Conservation (phyloP, 768 basidiomycete genomes). For the Boletus rufocinnamomeus region DNA sequence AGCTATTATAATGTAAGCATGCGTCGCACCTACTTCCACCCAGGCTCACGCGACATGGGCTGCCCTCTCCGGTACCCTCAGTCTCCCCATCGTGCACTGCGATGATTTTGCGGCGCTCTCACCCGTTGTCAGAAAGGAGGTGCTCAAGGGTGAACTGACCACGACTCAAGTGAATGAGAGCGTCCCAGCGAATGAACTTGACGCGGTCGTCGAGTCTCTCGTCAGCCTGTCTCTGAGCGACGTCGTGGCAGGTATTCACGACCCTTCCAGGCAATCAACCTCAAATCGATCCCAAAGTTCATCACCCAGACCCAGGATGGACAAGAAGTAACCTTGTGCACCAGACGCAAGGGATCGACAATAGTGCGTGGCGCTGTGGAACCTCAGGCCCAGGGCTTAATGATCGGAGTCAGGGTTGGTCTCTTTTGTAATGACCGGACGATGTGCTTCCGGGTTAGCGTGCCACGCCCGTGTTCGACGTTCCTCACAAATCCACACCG, state of each 20-base stretch:
- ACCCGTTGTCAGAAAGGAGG: slow-evolving; percentile 85
- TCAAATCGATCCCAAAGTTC: no score
- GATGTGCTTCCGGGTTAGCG: no score
- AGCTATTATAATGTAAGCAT: slow-evolving; percentile 79
- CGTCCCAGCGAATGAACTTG: slow-evolving; percentile 58
- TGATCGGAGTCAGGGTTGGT: not conserved
- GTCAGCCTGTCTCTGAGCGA: slow-evolving; percentile 72
- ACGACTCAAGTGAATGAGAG: slow-evolving; percentile 57
- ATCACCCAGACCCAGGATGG: no score
- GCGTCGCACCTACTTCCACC: not conserved
- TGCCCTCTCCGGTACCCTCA: slow-evolving; percentile 76
- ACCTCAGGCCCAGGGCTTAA: no score
- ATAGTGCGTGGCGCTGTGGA: no score
- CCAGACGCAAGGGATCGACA: no score
- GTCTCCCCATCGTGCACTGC: slow-evolving; percentile 83
- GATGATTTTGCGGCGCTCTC: slow-evolving; percentile 81
- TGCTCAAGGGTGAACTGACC: slow-evolving; percentile 79
- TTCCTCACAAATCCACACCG: no score
- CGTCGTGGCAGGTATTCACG: slow-evolving; percentile 75
- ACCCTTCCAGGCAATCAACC: slow-evolving; percentile 42
- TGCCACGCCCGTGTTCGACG: no score
- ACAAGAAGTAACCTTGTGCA: no score
- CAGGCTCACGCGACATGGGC: slow-evolving; percentile 48
- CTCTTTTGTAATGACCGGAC: not conserved
- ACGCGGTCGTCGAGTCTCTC: slow-evolving; percentile 70